phyloP scores from a whole-genome alignment of 2,329 filamentous ascomycete genomes.

The Aschersonia sp. region DNA sequence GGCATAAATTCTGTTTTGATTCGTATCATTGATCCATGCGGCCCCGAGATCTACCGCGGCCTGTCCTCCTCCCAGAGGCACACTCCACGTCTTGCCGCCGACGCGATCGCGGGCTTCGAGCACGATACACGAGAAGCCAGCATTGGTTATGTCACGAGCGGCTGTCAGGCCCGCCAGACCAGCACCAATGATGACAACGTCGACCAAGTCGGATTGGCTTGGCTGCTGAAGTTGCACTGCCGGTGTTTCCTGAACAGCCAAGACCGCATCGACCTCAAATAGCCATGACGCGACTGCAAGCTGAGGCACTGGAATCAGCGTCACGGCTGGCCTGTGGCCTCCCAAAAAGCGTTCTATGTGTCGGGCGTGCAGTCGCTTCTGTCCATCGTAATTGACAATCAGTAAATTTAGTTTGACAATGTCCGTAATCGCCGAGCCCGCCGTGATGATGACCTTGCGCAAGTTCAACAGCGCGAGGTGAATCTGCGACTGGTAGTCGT shows the following conservation, averaged over 20 bases:
- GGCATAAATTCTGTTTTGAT: slow-evolving; percentile 22
- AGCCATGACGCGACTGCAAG: slow-evolving; percentile 23
- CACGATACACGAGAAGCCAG: slow-evolving; percentile 24
- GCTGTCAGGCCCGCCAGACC: slow-evolving; percentile 25
- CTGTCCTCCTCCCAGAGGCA: slow-evolving; percentile 16
- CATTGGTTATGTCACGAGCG: slow-evolving; percentile 17
- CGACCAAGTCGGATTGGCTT: slow-evolving; percentile 1
- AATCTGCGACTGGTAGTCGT: not conserved
- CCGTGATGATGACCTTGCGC: slow-evolving; percentile 2
- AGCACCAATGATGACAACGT: slow-evolving; percentile 28
- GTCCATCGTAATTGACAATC: slow-evolving; percentile 27
- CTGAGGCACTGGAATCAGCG: slow-evolving; percentile 24
- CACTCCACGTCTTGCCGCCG: slow-evolving; percentile 35
- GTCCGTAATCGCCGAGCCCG: slow-evolving; percentile 19
- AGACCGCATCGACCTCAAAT: slow-evolving; percentile 29
- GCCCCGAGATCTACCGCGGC: slow-evolving; percentile 34
- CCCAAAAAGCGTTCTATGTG: slow-evolving; percentile 14
- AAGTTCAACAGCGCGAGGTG: not conserved
- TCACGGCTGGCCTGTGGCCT: slow-evolving; percentile 20
- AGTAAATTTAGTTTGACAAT: slow-evolving; percentile 26
- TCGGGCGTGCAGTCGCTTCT: slow-evolving; percentile 18
- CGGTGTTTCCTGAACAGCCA: slow-evolving; percentile 8
- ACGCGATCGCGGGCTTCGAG: slow-evolving; percentile 35
- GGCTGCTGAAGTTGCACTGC: slow-evolving; percentile 1
- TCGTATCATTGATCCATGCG: slow-evolving; percentile 45